Percentiles rank a stretch among this genome's conserved stretches.
phyloP scores from a whole-genome alignment of 495 filamentous ascomycete genomes.

The Hyaloscypha bicolor region DNA sequence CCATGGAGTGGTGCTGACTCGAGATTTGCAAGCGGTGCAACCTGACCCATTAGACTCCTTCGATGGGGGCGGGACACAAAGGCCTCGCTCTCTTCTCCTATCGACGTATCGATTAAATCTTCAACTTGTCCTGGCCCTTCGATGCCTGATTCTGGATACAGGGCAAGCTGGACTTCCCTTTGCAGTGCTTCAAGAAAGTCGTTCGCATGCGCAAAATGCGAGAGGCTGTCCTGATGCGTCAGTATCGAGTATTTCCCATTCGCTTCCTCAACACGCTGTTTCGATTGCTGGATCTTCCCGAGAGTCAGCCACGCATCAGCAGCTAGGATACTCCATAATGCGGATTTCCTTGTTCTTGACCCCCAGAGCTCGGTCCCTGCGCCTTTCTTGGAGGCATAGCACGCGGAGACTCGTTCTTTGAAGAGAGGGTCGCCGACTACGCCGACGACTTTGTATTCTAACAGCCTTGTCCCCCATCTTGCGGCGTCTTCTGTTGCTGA shows the following conservation, averaged over 20 bases:
- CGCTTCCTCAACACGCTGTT: conserved; percentile 70
- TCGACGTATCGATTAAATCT: conserved; percentile 38
- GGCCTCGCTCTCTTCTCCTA: conserved; percentile 67
- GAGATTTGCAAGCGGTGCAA: conserved; percentile 38
- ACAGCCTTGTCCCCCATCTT: conserved; percentile 75
- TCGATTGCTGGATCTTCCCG: conserved; percentile 68
- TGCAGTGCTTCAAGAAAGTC: conserved; percentile 67
- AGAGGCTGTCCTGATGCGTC: conserved; percentile 54
- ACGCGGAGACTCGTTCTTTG: conserved; percentile 80
- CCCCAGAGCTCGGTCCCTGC: conserved; percentile 66
- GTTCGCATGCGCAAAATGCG: conserved; percentile 56
- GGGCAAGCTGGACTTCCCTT: conserved; percentile 55
- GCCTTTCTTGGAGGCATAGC: conserved; percentile 74
- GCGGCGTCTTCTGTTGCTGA: conserved; percentile 85
- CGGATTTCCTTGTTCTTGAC: conserved; percentile 75
- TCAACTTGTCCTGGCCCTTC: conserved; percentile 38
- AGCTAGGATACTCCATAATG: conserved; percentile 84
- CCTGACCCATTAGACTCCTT: conserved; percentile 44
- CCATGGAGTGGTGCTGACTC: conserved; percentile 50
- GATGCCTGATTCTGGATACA: conserved; percentile 41
- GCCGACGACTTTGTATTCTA: conserved; percentile 76
- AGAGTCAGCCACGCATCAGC: conserved; percentile 80
- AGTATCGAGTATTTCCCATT: conserved; percentile 66
- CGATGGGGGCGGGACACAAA: conserved; percentile 42
- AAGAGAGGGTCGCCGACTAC: conserved; percentile 76